A percentile compares a stretch with the other conserved stretches of the same genome.
These are phyloP conservation scores for Eimeria acervulina DNA, from an alignment of 169 alveolate genomes.

Conservation along the genomic window DNA sequence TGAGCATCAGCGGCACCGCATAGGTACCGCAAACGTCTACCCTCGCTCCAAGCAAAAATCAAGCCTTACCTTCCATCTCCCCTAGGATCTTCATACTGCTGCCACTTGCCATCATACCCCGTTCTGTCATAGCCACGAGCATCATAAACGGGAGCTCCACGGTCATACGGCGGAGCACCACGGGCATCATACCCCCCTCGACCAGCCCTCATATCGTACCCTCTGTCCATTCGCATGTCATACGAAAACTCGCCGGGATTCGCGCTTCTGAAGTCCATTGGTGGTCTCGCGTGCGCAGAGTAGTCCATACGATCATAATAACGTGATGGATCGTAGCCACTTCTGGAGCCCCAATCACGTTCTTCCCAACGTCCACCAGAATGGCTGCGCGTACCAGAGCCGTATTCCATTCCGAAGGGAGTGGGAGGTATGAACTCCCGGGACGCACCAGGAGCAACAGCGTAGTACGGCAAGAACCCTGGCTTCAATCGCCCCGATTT, in stretches of 20 bases:
- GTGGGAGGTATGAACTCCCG: conserved; percentile 75
- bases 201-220: conserved; percentile 49
- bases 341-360: conserved; percentile 68
- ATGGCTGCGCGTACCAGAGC: conserved; percentile 62
- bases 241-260: conserved; percentile 67
- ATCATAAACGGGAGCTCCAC: conserved; percentile 70
- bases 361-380: conserved; percentile 76
- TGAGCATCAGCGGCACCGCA: not conserved
- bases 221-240: conserved; percentile 78
- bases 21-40: not conserved
- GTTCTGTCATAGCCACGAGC: conserved; percentile 65
- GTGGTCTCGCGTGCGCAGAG: conserved; percentile 63
- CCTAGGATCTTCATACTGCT: conserved; percentile 73
- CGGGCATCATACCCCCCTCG: conserved; percentile 74
- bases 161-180: conserved; percentile 66
- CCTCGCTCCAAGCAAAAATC: no score
- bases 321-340: conserved; percentile 69
- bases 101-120: conserved; percentile 73
- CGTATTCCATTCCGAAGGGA: conserved; percentile 75
- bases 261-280: conserved; percentile 56
- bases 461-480: conserved; percentile 82
- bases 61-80: conserved; percentile 60
- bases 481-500: conserved; percentile 80
- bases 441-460: conserved; percentile 80
- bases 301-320: conserved; percentile 64